phyloP scores from a whole-genome alignment of 768 basidiomycete genomes.

The Holtermannia corniformis region DNA sequence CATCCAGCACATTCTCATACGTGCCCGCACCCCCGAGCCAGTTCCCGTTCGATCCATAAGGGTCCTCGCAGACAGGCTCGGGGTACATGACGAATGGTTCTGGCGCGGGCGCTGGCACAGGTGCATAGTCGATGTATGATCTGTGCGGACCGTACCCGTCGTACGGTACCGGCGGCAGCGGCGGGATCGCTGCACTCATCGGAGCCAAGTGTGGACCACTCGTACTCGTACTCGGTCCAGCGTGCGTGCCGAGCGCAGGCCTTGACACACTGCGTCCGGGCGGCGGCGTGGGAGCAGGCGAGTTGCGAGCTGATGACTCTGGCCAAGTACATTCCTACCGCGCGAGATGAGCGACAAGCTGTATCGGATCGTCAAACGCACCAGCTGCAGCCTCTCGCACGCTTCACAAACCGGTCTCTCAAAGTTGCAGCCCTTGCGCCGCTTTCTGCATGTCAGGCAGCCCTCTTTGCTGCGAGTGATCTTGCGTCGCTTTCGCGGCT shows the following conservation, averaged over 20 bases:
- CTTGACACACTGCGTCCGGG: not conserved
- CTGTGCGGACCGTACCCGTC: too few relatives aligned
- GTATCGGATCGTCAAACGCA: constrained; percentile 2
- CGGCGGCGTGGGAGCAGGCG: not conserved
- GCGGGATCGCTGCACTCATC: too few relatives aligned
- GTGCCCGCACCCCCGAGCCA: not conserved
- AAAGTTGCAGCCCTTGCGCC: constrained; percentile 26
- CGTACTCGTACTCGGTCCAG: too few relatives aligned
- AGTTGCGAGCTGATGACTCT: not conserved
- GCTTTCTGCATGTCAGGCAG: constrained; percentile 25
- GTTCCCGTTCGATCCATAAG: too few relatives aligned
- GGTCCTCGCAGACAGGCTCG: too few relatives aligned
- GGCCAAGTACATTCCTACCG: not conserved
- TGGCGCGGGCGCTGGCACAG: too few relatives aligned
- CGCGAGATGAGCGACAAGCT: not conserved
- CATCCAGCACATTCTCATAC: not conserved
- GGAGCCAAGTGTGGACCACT: too few relatives aligned
- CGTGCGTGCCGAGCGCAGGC: not conserved
- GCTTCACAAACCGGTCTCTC: constrained; percentile 20
- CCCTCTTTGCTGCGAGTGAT: constrained; percentile 21
- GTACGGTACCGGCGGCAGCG: too few relatives aligned
- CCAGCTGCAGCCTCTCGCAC: constrained; percentile 21
- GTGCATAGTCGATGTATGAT: too few relatives aligned
- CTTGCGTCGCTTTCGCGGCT: constrained; percentile 14
- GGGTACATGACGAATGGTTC: too few relatives aligned